Base-by-base conservation (phyloP, 2,329 filamentous ascomycete species). In the Dactylonectria macrodidyma region DNA sequence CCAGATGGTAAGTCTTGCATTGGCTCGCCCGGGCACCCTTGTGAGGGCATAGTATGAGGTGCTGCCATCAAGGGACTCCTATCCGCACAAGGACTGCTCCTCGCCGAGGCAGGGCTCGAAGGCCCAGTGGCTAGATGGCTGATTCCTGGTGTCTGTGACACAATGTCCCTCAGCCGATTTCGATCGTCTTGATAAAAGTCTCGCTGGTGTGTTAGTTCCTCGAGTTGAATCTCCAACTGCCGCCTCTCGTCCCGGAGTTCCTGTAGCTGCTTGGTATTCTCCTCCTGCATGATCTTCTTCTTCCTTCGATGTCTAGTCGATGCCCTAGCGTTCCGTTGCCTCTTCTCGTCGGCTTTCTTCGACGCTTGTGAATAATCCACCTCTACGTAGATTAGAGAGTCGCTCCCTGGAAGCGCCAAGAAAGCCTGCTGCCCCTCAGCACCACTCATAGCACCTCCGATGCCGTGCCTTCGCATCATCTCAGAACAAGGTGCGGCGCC, bases 291-390 rank as follows among this genome's bases (percentile, higher is more conserved):
- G 76, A 95, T 93, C 82, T 97, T 97, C 77, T 94, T 91, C 67
- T 95, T 88, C 76, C 91, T 90, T 62, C 94, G 89, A 72, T 97
- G 96, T 66, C 94, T 88, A 55, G 93, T 93, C 64, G 94, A 97
- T 6, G 94, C n/a, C n/a, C 94, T 55, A 93, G 94, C 94, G 76
- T 97, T 97, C 59, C 94, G 89, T 79, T 92, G 91, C 64, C 94
- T 87, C 82, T 96, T 97, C 80, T 97, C 93, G 76, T 96, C 93
- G 46, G 93, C 93, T 74, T 93, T 90, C 72, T 91, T 92, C 12
- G 94, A 97, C 12, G 92, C 94, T 75, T 94, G 92, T 73, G 94
- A 92, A 50, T 93, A 90, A 77, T 97, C 94, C 10, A n/a, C n/a
- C n/a, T n/a, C n/a, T n/a, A 95, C 90, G 14, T 91, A 91, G 55